Conservation (phyloP, 495 filamentous ascomycete species). For the Letharia columbiana region DNA sequence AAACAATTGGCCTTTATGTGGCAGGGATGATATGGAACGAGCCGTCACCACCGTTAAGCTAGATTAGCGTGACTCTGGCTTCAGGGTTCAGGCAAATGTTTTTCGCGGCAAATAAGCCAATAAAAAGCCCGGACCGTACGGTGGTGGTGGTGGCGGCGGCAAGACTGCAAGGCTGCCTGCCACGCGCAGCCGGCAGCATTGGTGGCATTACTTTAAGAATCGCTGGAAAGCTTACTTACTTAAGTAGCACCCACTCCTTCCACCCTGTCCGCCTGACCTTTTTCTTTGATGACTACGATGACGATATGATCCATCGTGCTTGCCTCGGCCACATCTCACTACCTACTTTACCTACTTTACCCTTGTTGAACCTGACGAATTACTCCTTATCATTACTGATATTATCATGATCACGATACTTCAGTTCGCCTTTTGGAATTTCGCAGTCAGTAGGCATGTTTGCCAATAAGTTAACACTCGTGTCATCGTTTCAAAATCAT, state of each 20-base stretch:
- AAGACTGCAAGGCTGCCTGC: not conserved
- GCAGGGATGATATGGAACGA: not conserved
- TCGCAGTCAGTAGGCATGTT: constrained; percentile 5
- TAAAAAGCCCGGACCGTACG: not conserved
- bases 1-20: not conserved
- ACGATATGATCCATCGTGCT: not conserved
- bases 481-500: not conserved
- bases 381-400: too few species aligned
- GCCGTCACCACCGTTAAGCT: not conserved
- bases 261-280: not conserved
- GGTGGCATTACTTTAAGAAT: too few species aligned
- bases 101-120: not conserved
- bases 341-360: too few species aligned
- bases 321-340: not conserved
- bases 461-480: not conserved
- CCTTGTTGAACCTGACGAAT: too few species aligned
- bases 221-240: too few species aligned
- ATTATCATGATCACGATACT: not conserved
- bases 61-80: too few species aligned
- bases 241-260: not conserved
- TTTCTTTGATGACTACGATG: not conserved
- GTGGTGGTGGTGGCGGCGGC: not conserved
- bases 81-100: too few species aligned
- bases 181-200: not conserved
- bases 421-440: not conserved